Evolutionary conservation across 768 basidiomycete species (phyloP), one percentile per base, ranked within the genome.

Genomic region (Lactifluus subvellereus): DNA sequence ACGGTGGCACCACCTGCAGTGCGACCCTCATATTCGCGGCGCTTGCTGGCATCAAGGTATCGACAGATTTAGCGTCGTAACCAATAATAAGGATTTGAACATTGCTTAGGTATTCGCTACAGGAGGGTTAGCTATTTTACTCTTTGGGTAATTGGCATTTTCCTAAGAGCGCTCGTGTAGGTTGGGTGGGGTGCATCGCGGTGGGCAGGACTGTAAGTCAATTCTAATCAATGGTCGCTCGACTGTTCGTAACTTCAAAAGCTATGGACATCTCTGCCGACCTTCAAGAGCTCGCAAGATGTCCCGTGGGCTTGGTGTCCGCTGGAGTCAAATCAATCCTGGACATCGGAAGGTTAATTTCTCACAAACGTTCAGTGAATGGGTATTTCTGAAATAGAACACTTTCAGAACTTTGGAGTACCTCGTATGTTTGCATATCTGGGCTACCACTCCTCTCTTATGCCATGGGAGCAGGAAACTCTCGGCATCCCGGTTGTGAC

Each of bases 261-360:
- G 93, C 91, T 18, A 85, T 98, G 84, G 96, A 99, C 70, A 78
- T 99, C 33, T 98, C 96, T 16, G 94, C 96, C 16, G 96, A 99
- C 72, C 78, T 99, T 16, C 86, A 87, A 9, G 94, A 98, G 72
- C 82, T 99, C 38, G 80, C 89, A 22, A 82, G 91, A 20, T 96
- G 92, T 68, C 89, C 94, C 22, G 91, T 98, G 50, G 94, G 89
- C 3, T 80, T 99, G 40, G 85, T 98, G 10, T 96, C 95, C 18
- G 89, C 94, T 10, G 97, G 97, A 11, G 86, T 91, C 20, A 99
- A 98, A 73, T 92, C 90, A 0, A 98, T 99, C 64, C 74, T 99
- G 48, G 97, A 99, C 72, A 94, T 98, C 62, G 89, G 89, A 61
- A 82, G 83, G 89, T 84, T 59, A 59, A 76, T 51, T 14, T 43